Conservation (phyloP, 495 filamentous ascomycete genomes). For the Hamigera avellanea region DNA sequence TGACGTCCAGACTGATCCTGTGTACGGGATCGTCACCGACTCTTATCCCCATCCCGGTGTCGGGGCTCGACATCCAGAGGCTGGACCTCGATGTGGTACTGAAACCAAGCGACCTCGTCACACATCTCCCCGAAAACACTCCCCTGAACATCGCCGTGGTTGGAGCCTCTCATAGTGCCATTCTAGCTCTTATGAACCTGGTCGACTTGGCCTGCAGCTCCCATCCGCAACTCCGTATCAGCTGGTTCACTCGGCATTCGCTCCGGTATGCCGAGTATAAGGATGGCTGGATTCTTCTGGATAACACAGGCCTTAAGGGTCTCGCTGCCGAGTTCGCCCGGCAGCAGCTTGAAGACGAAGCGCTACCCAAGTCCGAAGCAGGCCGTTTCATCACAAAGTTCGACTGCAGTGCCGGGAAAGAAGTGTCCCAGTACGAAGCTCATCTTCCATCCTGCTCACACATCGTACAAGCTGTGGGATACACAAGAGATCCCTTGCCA, state of each 20-base stretch:
- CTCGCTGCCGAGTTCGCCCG: slow-evolving; percentile 45
- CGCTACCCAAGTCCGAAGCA: slow-evolving; percentile 33
- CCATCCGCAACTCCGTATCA: slow-evolving; percentile 41
- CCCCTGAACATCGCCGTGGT: slow-evolving; percentile 40
- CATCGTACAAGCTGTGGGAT: slow-evolving; percentile 46
- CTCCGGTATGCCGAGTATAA: slow-evolving; percentile 50
- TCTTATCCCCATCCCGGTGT: slow-evolving; percentile 25
- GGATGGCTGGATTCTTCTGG: slow-evolving; percentile 50
- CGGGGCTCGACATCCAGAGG: slow-evolving; percentile 15
- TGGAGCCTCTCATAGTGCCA: slow-evolving; percentile 50
- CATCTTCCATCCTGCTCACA: slow-evolving; percentile 38
- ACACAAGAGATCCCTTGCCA: slow-evolving; percentile 36
- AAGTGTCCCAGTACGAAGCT: slow-evolving; percentile 27
- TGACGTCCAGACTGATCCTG: slow-evolving; percentile 36
- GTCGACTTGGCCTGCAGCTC: slow-evolving; percentile 35
- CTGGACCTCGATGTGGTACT: slow-evolving; percentile 46
- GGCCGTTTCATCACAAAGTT: slow-evolving; percentile 39
- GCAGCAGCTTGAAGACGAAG: slow-evolving; percentile 40
- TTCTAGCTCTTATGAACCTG: slow-evolving; percentile 49
- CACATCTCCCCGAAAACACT: slow-evolving; percentile 21
- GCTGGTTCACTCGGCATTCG: slow-evolving; percentile 49
- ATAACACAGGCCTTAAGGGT: slow-evolving; percentile 56
- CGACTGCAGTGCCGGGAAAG: slow-evolving; percentile 30
- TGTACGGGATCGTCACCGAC: slow-evolving; percentile 48
- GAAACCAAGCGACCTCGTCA: slow-evolving; percentile 38